A percentile compares a stretch with the other conserved stretches of the same genome.
These are phyloP conservation scores for Polysphondylium violaceum DNA, from an alignment of 78 protist genomes.

Conservation along the genomic window DNA sequence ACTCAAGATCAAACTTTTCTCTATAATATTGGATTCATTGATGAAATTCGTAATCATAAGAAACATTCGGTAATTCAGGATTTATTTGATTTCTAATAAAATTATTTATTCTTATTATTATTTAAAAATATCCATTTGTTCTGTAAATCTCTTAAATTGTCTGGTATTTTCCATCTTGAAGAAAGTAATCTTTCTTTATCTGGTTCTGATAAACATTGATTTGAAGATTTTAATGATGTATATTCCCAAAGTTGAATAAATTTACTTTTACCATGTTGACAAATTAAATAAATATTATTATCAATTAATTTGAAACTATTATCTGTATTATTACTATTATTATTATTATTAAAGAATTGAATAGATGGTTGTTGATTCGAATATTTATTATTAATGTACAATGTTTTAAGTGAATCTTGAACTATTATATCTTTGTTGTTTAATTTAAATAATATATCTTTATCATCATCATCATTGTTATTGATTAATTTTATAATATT, in stretches of 20 bases:
- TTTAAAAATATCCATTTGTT: conserved; percentile 59
- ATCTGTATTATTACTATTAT: neutral
- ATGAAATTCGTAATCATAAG: too few relatives aligned
- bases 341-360: conserved; percentile 7
- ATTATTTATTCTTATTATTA: neutral
- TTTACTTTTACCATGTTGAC: conserved; percentile 64
- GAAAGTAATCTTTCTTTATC: neutral
- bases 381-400: too few relatives aligned
- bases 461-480: neutral
- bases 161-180: conserved; percentile 48
- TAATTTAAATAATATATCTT: neutral
- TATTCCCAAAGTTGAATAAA: conserved; percentile 42
- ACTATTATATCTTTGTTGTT: neutral
- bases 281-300: conserved; percentile 24
- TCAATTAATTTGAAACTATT: neutral
- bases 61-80: too few relatives aligned
- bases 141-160: neutral
- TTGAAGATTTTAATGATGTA: conserved; percentile 13
- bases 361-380: conserved; percentile 2
- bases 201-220: neutral
- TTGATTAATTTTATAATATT: neutral
- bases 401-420: too few relatives aligned
- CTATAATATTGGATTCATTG: too few relatives aligned
- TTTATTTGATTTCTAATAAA: conserved; percentile 2
- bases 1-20: too few relatives aligned